Evolutionary conservation across 345 rosid species (phyloP), one percentile per base, ranked within the genome.

Genomic region (Turnera subulata): DNA sequence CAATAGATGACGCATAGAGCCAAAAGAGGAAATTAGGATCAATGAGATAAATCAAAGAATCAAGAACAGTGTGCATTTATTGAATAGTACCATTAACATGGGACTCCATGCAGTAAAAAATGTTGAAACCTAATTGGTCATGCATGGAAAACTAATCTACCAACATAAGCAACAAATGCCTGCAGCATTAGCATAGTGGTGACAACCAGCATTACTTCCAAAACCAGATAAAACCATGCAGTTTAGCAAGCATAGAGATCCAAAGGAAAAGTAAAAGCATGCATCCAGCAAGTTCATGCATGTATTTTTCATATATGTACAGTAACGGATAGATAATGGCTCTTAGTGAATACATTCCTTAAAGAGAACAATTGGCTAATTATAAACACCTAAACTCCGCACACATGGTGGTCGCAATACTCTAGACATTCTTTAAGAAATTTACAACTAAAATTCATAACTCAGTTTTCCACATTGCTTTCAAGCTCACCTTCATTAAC

Each of bases 401-500:
- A 29, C 43, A 50, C 17, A 18, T 21, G 13, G 11, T 21, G 23
- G 45, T 16, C 6, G 13, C 32, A 32, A 12, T 19, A 44, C 12
- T 32, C 46, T 56, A 42, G 5, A 11, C 2, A 50, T 37, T 13
- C 47, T 25, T 53, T 18, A 24, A 33, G 23, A 5, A 29, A 17
- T 42, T 56, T 49, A 24, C 20, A 12, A 38, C 6, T 11, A 50
- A 1, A 42, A 51, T 5, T 22, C 5, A 52, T n/a, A n/a, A 16
- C 15, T 22, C 32, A 29, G 43, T 29, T 49, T n/a, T 22, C 51
- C 23, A n/a, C 25, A 50, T 38, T 19, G 17, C 39, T 42, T 61
- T 42, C 14, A 24, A 48, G 71, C 72, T 72, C 55, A 93, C 99
- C 95, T 77, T 72, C 80, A 60, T 93, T 93, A 42, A 89, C 82